These are phyloP conservation scores for Phytophthora chlamydospora DNA, from an alignment of 352 stramenopile species.

Conservation along the genomic window DNA sequence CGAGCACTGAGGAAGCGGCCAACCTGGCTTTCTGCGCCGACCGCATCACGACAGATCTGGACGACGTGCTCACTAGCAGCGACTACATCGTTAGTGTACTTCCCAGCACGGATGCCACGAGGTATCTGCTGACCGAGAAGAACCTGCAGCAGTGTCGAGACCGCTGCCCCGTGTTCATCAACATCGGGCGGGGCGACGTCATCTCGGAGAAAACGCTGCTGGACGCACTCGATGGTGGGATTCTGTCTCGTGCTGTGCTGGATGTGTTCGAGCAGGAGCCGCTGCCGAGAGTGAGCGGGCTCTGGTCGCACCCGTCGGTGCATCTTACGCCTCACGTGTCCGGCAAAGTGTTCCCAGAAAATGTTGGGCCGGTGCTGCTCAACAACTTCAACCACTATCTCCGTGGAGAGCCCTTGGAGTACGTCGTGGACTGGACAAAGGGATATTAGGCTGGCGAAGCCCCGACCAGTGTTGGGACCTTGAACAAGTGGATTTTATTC, in stretches of 20 bases:
- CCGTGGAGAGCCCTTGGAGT: slow-evolving; percentile 15
- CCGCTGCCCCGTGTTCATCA: slow-evolving; percentile 80
- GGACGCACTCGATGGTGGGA: slow-evolving; percentile 54
- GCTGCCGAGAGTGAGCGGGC: slow-evolving; percentile 35
- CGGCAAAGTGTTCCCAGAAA: slow-evolving; percentile 61
- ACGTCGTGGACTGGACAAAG: slow-evolving; percentile 11
- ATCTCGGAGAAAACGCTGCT: slow-evolving; percentile 60
- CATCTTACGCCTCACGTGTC: slow-evolving; percentile 76
- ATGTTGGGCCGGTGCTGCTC: slow-evolving; percentile 71
- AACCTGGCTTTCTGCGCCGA: slow-evolving; percentile 27
- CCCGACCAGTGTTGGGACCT: too few species aligned
- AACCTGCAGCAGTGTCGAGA: slow-evolving; percentile 46
- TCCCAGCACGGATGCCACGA: slow-evolving; percentile 69
- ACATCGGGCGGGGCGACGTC: slow-evolving; percentile 85
- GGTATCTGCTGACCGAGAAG: slow-evolving; percentile 58
- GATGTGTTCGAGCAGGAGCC: slow-evolving; percentile 51
- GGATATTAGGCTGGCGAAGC: slow-evolving; percentile 2
- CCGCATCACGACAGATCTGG: slow-evolving; percentile 47
- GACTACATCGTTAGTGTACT: slow-evolving; percentile 87
- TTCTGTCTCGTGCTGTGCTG: slow-evolving; percentile 50
- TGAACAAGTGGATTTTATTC: neutral
- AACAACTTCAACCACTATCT: slow-evolving; percentile 40
- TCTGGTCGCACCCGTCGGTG: slow-evolving; percentile 64
- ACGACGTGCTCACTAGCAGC: slow-evolving; percentile 41
- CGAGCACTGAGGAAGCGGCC: slow-evolving; percentile 15